Percentiles rank a stretch among this genome's conserved stretches.
These are phyloP conservation scores for Rhizoctonia solani DNA, from an alignment of 1,284 basidiomycete species.

Conservation along the genomic window DNA sequence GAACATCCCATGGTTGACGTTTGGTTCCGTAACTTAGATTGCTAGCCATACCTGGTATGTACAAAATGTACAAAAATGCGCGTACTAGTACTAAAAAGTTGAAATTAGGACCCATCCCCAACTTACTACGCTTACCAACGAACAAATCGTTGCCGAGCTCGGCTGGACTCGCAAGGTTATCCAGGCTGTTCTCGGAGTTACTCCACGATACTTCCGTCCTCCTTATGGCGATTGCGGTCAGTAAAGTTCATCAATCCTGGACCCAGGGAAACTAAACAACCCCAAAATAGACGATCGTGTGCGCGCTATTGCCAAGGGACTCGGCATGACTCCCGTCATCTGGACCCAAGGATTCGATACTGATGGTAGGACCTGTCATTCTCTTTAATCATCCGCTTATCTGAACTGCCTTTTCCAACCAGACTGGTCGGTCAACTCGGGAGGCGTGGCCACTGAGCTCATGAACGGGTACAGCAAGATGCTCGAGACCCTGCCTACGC, in stretches of 20 bases:
- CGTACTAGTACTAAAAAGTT: neutral
- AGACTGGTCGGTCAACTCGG: constrained; percentile 80
- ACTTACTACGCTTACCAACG: constrained; percentile 65
- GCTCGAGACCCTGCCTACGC: constrained; percentile 44
- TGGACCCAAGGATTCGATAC: constrained; percentile 80
- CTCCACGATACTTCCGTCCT: neutral
- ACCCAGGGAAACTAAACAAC: neutral
- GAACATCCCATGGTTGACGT: constrained; percentile 51
- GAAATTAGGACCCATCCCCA: constrained; percentile 20
- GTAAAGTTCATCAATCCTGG: constrained; percentile 58
- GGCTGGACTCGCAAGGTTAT: constrained; percentile 91
- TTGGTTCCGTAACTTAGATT: neutral
- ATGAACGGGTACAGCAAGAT: constrained; percentile 51
- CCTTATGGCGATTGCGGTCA: constrained; percentile 57
- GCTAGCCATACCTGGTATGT: constrained; percentile 21
- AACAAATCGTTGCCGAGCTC: constrained; percentile 89
- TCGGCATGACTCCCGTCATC: constrained; percentile 80
- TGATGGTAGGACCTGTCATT: constrained; percentile 55
- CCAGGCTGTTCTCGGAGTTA: constrained; percentile 49
- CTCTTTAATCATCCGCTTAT: constrained; percentile 40
- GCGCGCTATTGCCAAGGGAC: constrained; percentile 77
- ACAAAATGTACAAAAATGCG: neutral
- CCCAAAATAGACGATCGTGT: constrained; percentile 74
- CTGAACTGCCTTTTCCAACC: constrained; percentile 27
- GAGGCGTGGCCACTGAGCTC: constrained; percentile 66